Evolutionary conservation across 306 rosid genomes (phyloP).

Genomic region (Cucurbita argyrosperma): DNA sequence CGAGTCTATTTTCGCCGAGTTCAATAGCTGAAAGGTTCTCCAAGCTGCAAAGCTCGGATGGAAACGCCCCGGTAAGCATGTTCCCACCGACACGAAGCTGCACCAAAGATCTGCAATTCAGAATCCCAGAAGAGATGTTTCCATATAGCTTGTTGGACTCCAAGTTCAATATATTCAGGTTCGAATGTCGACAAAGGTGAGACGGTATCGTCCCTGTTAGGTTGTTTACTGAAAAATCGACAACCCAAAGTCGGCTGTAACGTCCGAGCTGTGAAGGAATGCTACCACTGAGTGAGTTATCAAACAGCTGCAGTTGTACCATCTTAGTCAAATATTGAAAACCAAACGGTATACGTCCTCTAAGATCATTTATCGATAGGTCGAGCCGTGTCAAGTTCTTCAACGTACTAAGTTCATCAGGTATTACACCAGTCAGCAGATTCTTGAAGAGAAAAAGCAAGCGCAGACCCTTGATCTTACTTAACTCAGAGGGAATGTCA

Average conservation of each 20-base stretch:
- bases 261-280: constrained; percentile 66
- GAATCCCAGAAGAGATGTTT: constrained; percentile 48
- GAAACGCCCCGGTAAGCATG: constrained; percentile 66
- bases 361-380: constrained; percentile 74
- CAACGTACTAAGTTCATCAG: constrained; percentile 50
- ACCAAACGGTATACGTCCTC: constrained; percentile 59
- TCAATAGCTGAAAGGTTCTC: constrained; percentile 56
- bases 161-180: constrained; percentile 50
- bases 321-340: constrained; percentile 46
- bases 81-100: constrained; percentile 57
- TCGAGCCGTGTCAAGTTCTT: constrained; percentile 54
- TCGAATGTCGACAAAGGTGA: constrained; percentile 51
- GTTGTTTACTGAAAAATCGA: constrained; percentile 61
- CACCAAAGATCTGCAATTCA: constrained; percentile 47
- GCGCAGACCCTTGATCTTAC: constrained; percentile 44
- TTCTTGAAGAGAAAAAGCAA: constrained; percentile 82
- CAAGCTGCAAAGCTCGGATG: constrained; percentile 57
- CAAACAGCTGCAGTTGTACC: constrained; percentile 69
- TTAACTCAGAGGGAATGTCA: constrained; percentile 55
- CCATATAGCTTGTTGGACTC: constrained; percentile 50
- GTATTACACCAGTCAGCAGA: constrained; percentile 73
- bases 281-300: constrained; percentile 57
- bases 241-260: constrained; percentile 75
- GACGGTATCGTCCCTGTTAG: constrained; percentile 68
- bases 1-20: constrained; percentile 62